These are phyloP conservation scores for Termitomyces sp. DNA, from an alignment of 768 basidiomycete genomes.

Conservation along the genomic window DNA sequence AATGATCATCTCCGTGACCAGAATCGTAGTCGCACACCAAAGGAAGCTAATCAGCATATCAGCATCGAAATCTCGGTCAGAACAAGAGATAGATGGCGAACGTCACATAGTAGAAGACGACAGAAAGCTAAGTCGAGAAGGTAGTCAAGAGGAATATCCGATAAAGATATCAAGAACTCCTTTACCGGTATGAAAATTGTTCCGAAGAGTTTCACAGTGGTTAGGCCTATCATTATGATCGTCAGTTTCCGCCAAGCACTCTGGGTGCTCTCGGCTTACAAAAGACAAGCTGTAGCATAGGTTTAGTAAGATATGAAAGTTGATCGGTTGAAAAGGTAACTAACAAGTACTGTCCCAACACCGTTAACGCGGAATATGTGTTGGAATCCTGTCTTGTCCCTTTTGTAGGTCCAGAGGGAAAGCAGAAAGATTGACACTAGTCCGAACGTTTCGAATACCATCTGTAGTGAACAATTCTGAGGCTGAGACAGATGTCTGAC, in stretches of 20 bases:
- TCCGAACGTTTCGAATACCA: constrained; percentile 11
- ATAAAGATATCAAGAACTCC: background rate
- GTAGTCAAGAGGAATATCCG: background rate
- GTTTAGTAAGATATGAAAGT: background rate
- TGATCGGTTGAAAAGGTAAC: background rate
- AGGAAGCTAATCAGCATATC: constrained; percentile 26
- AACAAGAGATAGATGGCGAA: background rate
- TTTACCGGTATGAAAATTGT: constrained; percentile 9
- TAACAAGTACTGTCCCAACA: background rate
- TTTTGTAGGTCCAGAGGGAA: background rate
- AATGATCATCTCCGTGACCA: constrained; percentile 31
- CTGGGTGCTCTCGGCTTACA: constrained; percentile 5
- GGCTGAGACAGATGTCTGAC: background rate
- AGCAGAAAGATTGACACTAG: background rate
- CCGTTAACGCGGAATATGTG: background rate
- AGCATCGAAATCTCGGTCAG: background rate
- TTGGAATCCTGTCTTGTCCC: background rate
- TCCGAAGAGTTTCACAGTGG: background rate
- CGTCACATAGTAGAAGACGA: constrained; percentile 12
- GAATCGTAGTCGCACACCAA: constrained; percentile 34
- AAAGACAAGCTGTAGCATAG: background rate
- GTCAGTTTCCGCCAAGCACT: background rate
- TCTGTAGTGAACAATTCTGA: background rate
- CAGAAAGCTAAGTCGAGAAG: background rate
- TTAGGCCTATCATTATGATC: constrained; percentile 1